phyloP scores from a whole-genome alignment of 177 flowering plant species.

The Vitis hybrid region DNA sequence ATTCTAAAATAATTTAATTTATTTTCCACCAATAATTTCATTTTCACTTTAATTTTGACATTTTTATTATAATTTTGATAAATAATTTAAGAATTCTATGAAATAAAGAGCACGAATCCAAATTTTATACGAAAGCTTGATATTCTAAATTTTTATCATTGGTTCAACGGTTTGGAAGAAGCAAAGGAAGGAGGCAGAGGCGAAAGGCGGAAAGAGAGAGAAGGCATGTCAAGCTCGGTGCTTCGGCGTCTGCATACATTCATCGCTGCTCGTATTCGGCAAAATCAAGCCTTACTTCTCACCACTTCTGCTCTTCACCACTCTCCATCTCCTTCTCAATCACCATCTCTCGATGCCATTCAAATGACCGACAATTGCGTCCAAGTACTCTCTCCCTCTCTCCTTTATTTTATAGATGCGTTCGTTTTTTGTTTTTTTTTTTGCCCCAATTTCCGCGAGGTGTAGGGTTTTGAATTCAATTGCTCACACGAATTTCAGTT shows the following conservation, averaged over 20 bases:
- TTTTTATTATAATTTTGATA: too few species aligned
- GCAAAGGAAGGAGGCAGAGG: background rate
- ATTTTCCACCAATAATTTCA: too few species aligned
- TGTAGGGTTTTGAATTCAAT: too few species aligned
- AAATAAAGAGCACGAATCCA: too few species aligned
- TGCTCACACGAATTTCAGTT: too few species aligned
- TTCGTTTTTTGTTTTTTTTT: too few species aligned
- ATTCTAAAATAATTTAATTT: too few species aligned
- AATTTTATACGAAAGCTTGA: too few species aligned
- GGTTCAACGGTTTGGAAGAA: background rate
- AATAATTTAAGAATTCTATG: too few species aligned
- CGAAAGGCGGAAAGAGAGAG: background rate
- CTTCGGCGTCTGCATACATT: conserved; percentile 27
- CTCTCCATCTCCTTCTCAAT: conserved; percentile 28
- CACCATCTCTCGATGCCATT: conserved; percentile 29
- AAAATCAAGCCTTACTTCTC: conserved; percentile 31
- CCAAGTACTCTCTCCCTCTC: conserved; percentile 22
- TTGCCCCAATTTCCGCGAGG: too few species aligned
- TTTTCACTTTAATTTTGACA: too few species aligned
- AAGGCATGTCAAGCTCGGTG: conserved; percentile 21
- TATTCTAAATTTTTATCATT: conserved; percentile 15
- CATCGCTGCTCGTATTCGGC: conserved; percentile 25
- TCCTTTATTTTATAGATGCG: background rate
- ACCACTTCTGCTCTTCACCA: conserved; percentile 20
- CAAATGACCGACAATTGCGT: conserved; percentile 54